Evolutionary conservation across 345 rosid genomes (phyloP), one percentile per base, ranked within the genome.

Genomic region (Turritis glabra): DNA sequence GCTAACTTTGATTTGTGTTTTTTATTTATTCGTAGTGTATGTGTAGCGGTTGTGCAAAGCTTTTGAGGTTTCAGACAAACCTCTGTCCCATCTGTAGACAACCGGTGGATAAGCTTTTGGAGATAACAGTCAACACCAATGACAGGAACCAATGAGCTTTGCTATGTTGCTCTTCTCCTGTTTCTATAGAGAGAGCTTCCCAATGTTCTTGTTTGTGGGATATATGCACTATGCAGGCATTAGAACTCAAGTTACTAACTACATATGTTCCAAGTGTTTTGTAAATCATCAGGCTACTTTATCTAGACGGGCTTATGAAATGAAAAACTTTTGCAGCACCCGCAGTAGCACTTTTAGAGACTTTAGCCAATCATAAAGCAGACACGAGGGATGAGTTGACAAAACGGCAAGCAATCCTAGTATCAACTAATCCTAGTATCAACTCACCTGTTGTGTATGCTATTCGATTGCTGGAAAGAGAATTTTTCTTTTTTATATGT

Each of bases 21-120:
- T 8, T 58, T 43, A n/a, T n/a, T 67, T 13, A 53, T 56, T 26
- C 67, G 81, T 88, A 88, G 96, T 89, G 98, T 68, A 89, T 93
- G 98, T 91, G 98, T 82, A 88, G 90, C 38, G 87, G 85, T 13
- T 93, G 98, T 64, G 98, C 96, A 19, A 91, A 91, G 82, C 91
- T 89, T 52, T 81, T 91, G 86, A 82, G 96, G 84, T 85, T 85
- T 79, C 96, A 88, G 75, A 85, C 94, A 7, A 86, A 84, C 29
- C 84, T 89, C 9, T 93, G 98, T 80, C 98, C 98, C 2, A 89
- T 93, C 56, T 91, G 97, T 79, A 78, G 97, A 74, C 96, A 93
- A 72, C 94, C 94, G 1, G 90, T 91, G 43, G 91, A 93, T 73
- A 82, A 87, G 85, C 90, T 93, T 67, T 74, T 90, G 79, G 91